These are phyloP conservation scores for Athelia psychrophila DNA, from an alignment of 1,284 basidiomycete species.

Conservation along the genomic window DNA sequence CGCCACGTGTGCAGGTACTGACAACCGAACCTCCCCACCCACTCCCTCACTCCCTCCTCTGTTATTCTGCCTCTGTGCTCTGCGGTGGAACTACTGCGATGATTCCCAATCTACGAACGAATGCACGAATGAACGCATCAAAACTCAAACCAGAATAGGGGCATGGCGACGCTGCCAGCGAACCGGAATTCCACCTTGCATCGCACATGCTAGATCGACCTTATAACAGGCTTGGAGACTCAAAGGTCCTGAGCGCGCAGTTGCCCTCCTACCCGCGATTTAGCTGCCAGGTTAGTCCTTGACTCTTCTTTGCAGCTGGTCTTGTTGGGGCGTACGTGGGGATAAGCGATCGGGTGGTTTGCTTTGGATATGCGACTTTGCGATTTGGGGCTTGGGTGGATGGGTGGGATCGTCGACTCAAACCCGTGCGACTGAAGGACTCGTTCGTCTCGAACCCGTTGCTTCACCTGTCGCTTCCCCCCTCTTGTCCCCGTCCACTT, in stretches of 20 bases:
- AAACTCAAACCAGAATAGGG: not conserved
- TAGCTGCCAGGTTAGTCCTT: slow-evolving; percentile 49
- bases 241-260: slow-evolving; percentile 50
- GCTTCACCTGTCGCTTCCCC: not conserved
- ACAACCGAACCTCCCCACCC: not conserved
- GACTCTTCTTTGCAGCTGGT: too few relatives aligned
- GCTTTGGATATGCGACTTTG: too few relatives aligned
- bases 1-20: not conserved
- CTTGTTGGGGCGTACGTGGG: too few relatives aligned
- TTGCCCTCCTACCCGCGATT: slow-evolving; percentile 68
- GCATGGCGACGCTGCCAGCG: not conserved
- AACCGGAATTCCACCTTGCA: too few relatives aligned
- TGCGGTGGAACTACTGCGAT: not conserved
- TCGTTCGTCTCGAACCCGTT: too few relatives aligned
- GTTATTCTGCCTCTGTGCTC: not conserved
- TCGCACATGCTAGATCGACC: not conserved
- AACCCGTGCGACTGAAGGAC: too few relatives aligned
- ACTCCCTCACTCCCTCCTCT: not conserved
- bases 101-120: not conserved
- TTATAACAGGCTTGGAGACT: slow-evolving; percentile 57
- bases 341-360: too few relatives aligned
- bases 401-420: not conserved
- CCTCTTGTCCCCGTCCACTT: not conserved
- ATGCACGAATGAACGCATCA: too few relatives aligned
- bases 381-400: not conserved